A percentile compares a stretch with the other conserved stretches of the same genome.
Evolutionary conservation across 257 asterid species (phyloP).

Genomic region (Ocimum tenuiflorum): DNA sequence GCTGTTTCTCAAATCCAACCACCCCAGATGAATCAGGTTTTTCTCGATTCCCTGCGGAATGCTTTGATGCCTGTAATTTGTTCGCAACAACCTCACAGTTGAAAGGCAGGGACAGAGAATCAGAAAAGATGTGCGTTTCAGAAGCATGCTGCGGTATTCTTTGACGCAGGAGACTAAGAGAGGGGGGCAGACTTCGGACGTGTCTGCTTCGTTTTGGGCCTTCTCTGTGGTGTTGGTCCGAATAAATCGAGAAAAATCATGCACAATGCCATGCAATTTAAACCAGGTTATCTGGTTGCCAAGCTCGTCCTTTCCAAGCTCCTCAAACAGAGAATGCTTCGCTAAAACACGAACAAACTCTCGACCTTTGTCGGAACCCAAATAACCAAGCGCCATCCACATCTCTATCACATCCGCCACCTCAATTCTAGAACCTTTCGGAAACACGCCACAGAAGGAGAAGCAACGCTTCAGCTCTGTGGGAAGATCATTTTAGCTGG

Average conservation of each 20-base stretch:
- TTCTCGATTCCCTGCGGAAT: slow-evolving; percentile 7
- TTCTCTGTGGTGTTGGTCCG: neutral
- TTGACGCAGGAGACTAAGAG: neutral
- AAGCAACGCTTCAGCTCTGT: slow-evolving; percentile 32
- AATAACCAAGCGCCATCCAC: slow-evolving; percentile 44
- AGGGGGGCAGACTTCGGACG: neutral
- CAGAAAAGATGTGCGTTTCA: neutral
- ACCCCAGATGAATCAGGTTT: slow-evolving; percentile 22
- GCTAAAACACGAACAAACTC: slow-evolving; percentile 1
- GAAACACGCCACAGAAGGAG: slow-evolving; percentile 34
- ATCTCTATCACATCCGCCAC: slow-evolving; percentile 31
- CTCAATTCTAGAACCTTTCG: slow-evolving; percentile 27
- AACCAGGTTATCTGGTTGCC: neutral
- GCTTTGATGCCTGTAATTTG: neutral
- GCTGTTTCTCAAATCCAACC: slow-evolving; percentile 7
- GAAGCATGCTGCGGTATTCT: neutral
- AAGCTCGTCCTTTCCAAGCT: neutral
- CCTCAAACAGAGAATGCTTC: slow-evolving; percentile 8
- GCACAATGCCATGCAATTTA: slow-evolving; percentile 5
- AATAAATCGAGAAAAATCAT: slow-evolving; percentile 19
- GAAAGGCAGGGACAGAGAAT: neutral
- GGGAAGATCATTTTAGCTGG: slow-evolving; percentile 23
- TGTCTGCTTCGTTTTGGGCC: no score
- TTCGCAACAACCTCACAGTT: neutral
- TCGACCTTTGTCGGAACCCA: slow-evolving; percentile 18